phyloP scores from a whole-genome alignment of 2,329 filamentous ascomycete genomes.

The Colletotrichum abscissum region DNA sequence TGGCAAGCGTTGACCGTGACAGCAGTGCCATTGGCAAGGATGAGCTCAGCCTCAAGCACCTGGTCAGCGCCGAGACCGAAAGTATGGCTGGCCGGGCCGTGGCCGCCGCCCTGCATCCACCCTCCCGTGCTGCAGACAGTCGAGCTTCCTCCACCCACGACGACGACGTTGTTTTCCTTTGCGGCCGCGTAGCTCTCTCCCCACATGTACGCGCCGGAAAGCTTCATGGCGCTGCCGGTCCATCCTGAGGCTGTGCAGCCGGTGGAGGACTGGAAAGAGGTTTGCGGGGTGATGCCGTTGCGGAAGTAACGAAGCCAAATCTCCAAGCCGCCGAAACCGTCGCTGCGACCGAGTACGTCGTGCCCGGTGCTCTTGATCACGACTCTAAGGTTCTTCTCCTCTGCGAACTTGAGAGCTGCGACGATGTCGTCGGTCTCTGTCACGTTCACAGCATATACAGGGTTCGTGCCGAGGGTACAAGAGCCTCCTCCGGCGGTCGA shows the following conservation, averaged over 20 bases:
- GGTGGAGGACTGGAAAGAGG: constrained; percentile 38
- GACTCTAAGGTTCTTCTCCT: too few relatives aligned
- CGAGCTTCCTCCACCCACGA: constrained; percentile 46
- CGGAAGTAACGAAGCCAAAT: constrained; percentile 48
- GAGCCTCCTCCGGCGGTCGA: too few relatives aligned
- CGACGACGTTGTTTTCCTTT: constrained; percentile 43
- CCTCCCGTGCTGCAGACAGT: constrained; percentile 47
- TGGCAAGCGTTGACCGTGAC: constrained; percentile 47
- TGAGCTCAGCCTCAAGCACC: constrained; percentile 53
- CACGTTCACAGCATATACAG: too few relatives aligned
- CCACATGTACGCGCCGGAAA: constrained; percentile 48
- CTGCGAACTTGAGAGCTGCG: too few relatives aligned
- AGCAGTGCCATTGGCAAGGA: constrained; percentile 49
- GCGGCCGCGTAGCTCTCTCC: constrained; percentile 47
- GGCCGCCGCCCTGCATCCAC: constrained; percentile 54
- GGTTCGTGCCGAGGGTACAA: too few relatives aligned
- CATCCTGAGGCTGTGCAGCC: constrained; percentile 42
- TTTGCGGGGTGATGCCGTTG: constrained; percentile 43
- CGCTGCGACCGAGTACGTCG: constrained; percentile 49
- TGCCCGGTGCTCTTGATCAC: constrained; percentile 51
- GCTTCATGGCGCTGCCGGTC: constrained; percentile 47
- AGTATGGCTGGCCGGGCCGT: constrained; percentile 49
- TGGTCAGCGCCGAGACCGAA: constrained; percentile 58
- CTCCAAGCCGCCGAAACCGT: constrained; percentile 45
- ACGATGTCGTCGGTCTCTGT: too few relatives aligned